Evolutionary conservation across 1,139 yeast species (phyloP).

Genomic region (Pichia sp.): DNA sequence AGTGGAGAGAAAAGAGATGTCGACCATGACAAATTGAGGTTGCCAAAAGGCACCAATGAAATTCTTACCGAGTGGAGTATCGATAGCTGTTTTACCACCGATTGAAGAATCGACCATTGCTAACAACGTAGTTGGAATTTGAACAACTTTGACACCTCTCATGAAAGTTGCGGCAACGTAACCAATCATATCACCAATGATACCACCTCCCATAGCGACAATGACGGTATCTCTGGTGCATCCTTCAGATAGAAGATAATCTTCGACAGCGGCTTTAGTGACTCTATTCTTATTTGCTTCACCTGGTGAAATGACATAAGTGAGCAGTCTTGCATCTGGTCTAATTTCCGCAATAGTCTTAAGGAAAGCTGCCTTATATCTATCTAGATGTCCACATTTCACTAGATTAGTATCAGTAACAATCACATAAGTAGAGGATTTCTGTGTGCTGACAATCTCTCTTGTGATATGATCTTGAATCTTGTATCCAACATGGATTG

Average conservation of each 20-base stretch:
- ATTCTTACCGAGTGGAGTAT: conserved; percentile 95
- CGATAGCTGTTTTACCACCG: conserved; percentile 98
- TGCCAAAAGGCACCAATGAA: conserved; percentile 98
- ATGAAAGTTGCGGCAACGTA: conserved; percentile 97
- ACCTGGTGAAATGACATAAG: conserved; percentile 82
- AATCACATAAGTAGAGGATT: conserved; percentile 87
- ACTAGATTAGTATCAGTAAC: conserved; percentile 82
- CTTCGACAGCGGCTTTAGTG: conserved; percentile 92
- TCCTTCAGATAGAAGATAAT: conserved; percentile 72
- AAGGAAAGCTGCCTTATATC: conserved; percentile 30
- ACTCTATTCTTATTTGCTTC: conserved; percentile 84
- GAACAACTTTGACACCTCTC: conserved; percentile 95
- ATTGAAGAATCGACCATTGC: conserved; percentile 98
- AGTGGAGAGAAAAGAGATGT: conserved; percentile 78
- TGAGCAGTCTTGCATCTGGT: conserved; percentile 51
- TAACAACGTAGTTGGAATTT: conserved; percentile 86
- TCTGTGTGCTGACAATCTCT: conserved; percentile 52
- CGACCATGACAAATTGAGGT: conserved; percentile 83
- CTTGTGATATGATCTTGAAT: conserved; percentile 69
- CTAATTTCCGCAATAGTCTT: conserved; percentile 27
- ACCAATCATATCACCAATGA: conserved; percentile 98
- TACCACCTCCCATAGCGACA: conserved; percentile 97
- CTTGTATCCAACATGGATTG: conserved; percentile 87
- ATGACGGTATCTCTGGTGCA: conserved; percentile 96
- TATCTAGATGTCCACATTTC: conserved; percentile 50